Conservation (phyloP, 208 protist genomes). For the Tritrichomonas musculus region DNA sequence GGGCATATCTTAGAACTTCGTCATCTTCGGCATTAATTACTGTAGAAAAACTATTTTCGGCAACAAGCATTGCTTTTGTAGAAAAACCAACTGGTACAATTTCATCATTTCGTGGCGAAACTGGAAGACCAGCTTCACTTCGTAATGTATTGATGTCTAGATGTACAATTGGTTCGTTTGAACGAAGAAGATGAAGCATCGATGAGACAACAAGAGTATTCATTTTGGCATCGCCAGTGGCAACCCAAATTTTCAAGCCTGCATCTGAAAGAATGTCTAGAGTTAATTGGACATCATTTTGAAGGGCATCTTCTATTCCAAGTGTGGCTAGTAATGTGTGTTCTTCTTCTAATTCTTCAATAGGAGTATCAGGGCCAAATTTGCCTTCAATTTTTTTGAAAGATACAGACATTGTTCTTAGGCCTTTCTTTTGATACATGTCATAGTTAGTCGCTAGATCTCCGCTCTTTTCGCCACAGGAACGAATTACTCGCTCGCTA, state of each 20-base stretch:
- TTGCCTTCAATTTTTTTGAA: background rate
- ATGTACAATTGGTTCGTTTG: background rate
- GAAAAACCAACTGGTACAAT: background rate
- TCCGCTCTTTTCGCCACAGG: background rate
- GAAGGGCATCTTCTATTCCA: background rate
- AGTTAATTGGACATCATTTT: background rate
- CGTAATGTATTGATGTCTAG: background rate
- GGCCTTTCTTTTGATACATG: background rate
- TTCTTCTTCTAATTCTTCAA: background rate
- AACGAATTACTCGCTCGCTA: background rate
- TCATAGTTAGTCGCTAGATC: background rate
- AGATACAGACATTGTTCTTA: background rate
- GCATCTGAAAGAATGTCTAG: background rate
- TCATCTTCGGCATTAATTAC: background rate
- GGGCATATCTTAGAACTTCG: background rate
- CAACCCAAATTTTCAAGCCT: background rate
- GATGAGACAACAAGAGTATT: background rate
- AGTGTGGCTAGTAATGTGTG: background rate
- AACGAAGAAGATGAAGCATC: background rate
- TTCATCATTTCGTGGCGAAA: background rate
- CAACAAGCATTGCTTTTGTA: background rate
- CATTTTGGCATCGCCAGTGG: background rate
- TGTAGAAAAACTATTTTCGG: background rate
- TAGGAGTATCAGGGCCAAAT: background rate
- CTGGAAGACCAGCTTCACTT: background rate